phyloP scores from a whole-genome alignment of 805 yeast species.

The Metschnikowia lochheadii region DNA sequence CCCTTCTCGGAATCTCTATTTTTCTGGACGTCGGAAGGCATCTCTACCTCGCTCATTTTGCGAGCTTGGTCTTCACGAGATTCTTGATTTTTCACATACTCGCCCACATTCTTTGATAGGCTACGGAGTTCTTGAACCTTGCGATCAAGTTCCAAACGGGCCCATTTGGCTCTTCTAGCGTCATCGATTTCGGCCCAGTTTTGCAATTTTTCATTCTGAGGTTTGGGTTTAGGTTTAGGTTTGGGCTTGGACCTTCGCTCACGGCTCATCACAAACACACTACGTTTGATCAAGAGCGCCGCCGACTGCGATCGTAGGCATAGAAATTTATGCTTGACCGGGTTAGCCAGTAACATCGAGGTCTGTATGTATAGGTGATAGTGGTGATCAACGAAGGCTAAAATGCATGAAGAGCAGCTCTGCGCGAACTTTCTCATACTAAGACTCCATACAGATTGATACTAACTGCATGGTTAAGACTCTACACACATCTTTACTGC shows the following conservation, averaged over 20 bases:
- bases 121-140: conserved; percentile 26
- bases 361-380: background rate
- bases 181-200: conserved; percentile 24
- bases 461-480: background rate
- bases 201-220: conserved; percentile 7
- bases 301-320: conserved; percentile 4
- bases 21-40: conserved; percentile 17
- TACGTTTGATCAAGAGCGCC: conserved; percentile 2
- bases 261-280: conserved; percentile 13
- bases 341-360: background rate
- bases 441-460: background rate
- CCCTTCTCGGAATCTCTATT: background rate
- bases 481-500: background rate
- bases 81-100: conserved; percentile 7
- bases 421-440: background rate
- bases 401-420: conserved; percentile 1
- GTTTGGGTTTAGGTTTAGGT: conserved; percentile 4
- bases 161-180: conserved; percentile 15
- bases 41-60: conserved; percentile 12
- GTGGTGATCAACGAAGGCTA: background rate
- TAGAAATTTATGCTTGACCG: background rate
- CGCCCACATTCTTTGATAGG: conserved; percentile 28
- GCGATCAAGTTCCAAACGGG: conserved; percentile 22
- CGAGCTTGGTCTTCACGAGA: conserved; percentile 16
- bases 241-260: conserved; percentile 13